These are phyloP conservation scores for Cladosporium sp. DNA, from an alignment of 2,329 filamentous ascomycete genomes.

Conservation along the genomic window DNA sequence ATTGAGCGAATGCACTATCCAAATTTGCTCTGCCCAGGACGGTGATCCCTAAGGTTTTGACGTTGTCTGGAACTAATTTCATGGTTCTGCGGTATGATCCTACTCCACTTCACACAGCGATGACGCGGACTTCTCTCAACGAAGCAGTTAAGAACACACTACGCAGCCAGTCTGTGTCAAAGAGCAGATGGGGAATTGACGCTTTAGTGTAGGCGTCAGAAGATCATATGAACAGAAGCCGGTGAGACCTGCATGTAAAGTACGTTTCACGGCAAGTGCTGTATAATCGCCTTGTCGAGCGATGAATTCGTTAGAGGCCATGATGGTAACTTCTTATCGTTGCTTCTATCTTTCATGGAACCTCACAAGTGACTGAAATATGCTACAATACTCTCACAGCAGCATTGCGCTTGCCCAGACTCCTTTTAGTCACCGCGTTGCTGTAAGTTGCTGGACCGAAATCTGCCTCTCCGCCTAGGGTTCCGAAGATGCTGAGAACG, in stretches of 20 bases:
- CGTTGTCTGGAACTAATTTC: not conserved
- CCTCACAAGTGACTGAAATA: not conserved
- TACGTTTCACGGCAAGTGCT: not conserved
- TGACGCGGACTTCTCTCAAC: not conserved
- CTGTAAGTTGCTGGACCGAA: conserved; percentile 22
- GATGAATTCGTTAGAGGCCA: not conserved
- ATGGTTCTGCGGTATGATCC: not conserved
- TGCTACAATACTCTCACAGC: not conserved
- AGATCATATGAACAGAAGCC: not conserved
- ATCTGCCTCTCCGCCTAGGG: conserved; percentile 55
- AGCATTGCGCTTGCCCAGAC: conserved; percentile 23
- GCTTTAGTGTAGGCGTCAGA: not conserved
- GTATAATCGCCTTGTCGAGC: not conserved
- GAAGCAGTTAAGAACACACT: not conserved
- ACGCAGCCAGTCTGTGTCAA: not conserved
- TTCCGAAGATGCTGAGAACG: conserved; percentile 58
- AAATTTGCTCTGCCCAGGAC: not conserved
- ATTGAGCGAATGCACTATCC: not conserved
- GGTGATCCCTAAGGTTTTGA: not conserved
- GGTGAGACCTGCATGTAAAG: not conserved
- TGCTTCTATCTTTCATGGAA: not conserved
- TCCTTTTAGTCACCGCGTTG: conserved; percentile 33
- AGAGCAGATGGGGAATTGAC: not conserved
- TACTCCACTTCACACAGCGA: not conserved
- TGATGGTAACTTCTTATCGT: not conserved